Base-by-base conservation (phyloP, 495 filamentous ascomycete genomes). In the Penicillium canescens region DNA sequence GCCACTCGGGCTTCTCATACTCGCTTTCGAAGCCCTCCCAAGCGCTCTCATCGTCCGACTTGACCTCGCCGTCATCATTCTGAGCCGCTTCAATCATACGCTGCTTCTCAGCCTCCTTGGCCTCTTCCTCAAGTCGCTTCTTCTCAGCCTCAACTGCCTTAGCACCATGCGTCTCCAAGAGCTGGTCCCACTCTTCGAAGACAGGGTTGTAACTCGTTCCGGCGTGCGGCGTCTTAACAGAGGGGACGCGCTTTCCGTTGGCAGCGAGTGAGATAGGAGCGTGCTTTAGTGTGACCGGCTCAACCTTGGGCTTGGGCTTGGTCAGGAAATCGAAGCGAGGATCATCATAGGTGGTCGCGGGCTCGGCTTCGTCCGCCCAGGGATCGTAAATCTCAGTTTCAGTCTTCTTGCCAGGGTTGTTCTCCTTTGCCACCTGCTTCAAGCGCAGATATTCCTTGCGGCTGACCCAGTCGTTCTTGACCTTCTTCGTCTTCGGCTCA, bases 181-280 rank as follows among this genome's bases (percentile, higher is more conserved):
- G 81, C 10, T 79, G 76, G 49, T 89, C 84, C 81, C 93, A 98
- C 45, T 96, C 90, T 52, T 83, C 78, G 52, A 93, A 94, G 7
- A 78, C 75, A 0, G 94, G 94, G 61, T 98, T 98, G 69, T 98
- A 98, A 65, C 90, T 95, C 63, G 83, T 87, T 38, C 90, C 92
- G 2, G 84, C 90, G 14, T 82, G 82, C 3, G 94, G 94, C 52
- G 81, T 86, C 52, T 79, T 76, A 6, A 98, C 87, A n/a, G 90
- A 84, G 2, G 91, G 88, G 13, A 96, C 72, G 0, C 77, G 62
- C 57, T 90, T 92, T 7, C 90, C 91, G 63, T 81, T 88, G 33
- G 85, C 87, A 23, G 90, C 77, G 13, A 97, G 79, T 5, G 92
- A 90, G 38, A 95, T 78, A 3, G 95, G 90, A 9, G 86, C 80